A percentile compares a stretch with the other conserved stretches of the same genome.
These are phyloP conservation scores for Entophlyctis luteolus DNA, from an alignment of 192 early-diverging fungal genomes.

Conservation along the genomic window DNA sequence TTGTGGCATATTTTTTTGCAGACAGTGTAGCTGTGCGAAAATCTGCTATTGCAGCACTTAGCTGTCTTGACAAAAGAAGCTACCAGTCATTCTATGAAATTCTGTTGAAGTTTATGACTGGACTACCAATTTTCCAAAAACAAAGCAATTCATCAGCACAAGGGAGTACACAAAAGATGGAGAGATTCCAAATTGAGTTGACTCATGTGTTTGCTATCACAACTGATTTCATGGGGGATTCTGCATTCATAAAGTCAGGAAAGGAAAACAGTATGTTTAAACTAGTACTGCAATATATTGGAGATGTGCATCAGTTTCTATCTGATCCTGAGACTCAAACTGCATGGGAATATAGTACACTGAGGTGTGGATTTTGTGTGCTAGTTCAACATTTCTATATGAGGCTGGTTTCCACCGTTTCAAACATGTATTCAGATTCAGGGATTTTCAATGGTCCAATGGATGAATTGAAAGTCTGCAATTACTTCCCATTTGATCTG, in stretches of 20 bases:
- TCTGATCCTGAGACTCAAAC: constrained; percentile 67
- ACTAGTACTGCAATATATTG: constrained; percentile 64
- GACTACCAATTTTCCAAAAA: constrained; percentile 31
- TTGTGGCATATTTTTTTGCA: constrained; percentile 62
- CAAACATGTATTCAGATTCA: constrained; percentile 17
- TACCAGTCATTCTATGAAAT: constrained; percentile 70
- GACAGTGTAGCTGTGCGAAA: constrained; percentile 66
- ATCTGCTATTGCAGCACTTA: constrained; percentile 60
- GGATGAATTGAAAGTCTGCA: background rate
- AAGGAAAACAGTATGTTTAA: constrained; percentile 60
- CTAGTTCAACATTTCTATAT: constrained; percentile 84
- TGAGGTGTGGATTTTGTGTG: constrained; percentile 84
- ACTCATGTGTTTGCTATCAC: constrained; percentile 70
- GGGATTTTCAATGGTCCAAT: background rate
- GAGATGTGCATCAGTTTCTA: constrained; percentile 52
- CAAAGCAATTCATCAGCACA: background rate
- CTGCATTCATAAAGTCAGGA: constrained; percentile 37
- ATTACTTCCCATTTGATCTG: constrained; percentile 68
- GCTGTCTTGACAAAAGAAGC: constrained; percentile 58
- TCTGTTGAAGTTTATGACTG: constrained; percentile 57
- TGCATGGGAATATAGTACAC: constrained; percentile 85
- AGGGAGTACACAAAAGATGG: constrained; percentile 46
- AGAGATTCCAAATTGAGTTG: constrained; percentile 68
- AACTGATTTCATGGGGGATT: constrained; percentile 60
- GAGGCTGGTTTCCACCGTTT: constrained; percentile 38